phyloP scores from a whole-genome alignment of 768 basidiomycete genomes.

The Sistotremastrum niveocremeum region DNA sequence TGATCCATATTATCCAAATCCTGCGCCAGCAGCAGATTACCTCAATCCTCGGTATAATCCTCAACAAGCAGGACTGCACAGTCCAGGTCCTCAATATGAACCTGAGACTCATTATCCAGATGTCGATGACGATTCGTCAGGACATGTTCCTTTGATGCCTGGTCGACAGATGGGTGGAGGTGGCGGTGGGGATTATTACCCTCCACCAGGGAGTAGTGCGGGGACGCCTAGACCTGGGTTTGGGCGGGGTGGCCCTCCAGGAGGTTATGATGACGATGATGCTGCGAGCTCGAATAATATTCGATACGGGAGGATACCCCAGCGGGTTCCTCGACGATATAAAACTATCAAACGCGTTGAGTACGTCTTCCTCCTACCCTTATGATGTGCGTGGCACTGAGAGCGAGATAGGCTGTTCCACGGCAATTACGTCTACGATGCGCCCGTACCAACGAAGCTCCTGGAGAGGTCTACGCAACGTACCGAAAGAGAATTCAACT shows the following conservation, averaged over 20 bases:
- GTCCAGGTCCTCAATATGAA: too few relatives aligned
- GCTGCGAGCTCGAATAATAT: slow-evolving; percentile 40
- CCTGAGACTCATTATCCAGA: too few relatives aligned
- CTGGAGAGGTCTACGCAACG: slow-evolving; percentile 67
- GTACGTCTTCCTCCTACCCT: slow-evolving; percentile 26
- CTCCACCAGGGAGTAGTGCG: too few relatives aligned
- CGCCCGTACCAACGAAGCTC: slow-evolving; percentile 81
- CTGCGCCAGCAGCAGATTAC: too few relatives aligned
- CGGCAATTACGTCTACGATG: slow-evolving; percentile 88
- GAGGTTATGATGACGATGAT: slow-evolving; percentile 16
- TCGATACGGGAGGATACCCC: slow-evolving; percentile 83
- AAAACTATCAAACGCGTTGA: slow-evolving; percentile 92
- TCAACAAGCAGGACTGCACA: too few relatives aligned
- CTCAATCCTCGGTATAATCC: too few relatives aligned
- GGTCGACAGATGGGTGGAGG: too few relatives aligned
- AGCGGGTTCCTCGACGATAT: slow-evolving; percentile 76
- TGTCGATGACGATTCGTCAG: too few relatives aligned
- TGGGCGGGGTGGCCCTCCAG: neutral
- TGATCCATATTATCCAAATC: too few relatives aligned
- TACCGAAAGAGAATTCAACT: slow-evolving; percentile 81
- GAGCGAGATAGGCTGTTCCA: slow-evolving; percentile 50
- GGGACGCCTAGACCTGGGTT: too few relatives aligned
- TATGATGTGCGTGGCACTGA: neutral
- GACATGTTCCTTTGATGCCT: too few relatives aligned
- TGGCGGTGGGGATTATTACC: too few relatives aligned